Evolutionary conservation across 495 filamentous ascomycete genomes (phyloP), one percentile per base, ranked within the genome.

Genomic region (Xylaria intraflava): DNA sequence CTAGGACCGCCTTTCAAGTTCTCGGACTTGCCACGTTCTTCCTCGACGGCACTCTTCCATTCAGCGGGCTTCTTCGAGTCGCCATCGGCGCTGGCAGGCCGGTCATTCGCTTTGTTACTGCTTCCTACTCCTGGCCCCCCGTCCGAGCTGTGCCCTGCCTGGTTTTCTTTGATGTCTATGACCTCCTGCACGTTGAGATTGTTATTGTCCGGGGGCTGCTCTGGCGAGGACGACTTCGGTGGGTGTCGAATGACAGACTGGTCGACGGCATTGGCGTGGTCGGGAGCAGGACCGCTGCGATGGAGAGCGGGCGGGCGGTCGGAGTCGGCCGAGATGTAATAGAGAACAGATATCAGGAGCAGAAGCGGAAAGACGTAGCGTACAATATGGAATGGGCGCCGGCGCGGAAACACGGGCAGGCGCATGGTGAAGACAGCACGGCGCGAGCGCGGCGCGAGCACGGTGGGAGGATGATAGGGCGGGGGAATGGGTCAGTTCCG

Each of bases 381-480:
- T 29, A 69, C 14, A 36, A 72, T 29, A 26, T 65, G 58, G 23
- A 67, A 72, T 5, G 67, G 65, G 11, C 71, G 65, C 55, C 68
- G 64, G 33, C 65, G 69, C 22, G 68, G 69, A 49, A 72, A 71
- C n/a, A 60, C 62, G 47, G 69, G 70, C 30, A 62, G 66, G 53
- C 65, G 62, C 62, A 65, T 66, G 30, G 60, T 59, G 56, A 45
- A 56, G 58, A 55, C 56, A 55, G 51, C 42, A 52, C 63, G 56
- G 57, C 46, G 44, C 36, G 46, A 41, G 27, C 6, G 16, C 27
- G n/a, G 9, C 16, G 31, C 30, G 23, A 45, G 31, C 5, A 20
- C 17, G 2, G 14, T 14, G 17, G 11, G 17, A 5, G 23, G 36
- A 26, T 30, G 11, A 30, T 3, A 14, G 24, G 23, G 35, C n/a